These are phyloP conservation scores for Perkinsus olseni DNA, from an alignment of 169 alveolate genomes.

Conservation along the genomic window DNA sequence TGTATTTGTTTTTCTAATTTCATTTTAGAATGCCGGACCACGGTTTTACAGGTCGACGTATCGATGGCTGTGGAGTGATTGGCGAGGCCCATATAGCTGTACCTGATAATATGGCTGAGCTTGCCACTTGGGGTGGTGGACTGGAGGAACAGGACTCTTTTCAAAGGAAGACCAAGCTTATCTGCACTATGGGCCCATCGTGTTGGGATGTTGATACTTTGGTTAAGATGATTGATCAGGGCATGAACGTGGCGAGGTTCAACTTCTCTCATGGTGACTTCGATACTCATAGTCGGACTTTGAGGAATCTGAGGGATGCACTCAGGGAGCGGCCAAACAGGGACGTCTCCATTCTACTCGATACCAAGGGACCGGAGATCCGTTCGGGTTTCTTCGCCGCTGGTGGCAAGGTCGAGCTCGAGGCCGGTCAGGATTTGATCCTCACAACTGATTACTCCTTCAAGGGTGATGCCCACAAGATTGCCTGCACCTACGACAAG, in stretches of 20 bases:
- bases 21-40: too few species aligned
- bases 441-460: conserved; percentile 85
- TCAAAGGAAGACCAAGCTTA: conserved; percentile 84
- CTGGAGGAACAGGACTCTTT: conserved; percentile 41
- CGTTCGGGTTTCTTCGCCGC: conserved; percentile 90
- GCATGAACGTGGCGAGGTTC: conserved; percentile 94
- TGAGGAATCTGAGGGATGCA: conserved; percentile 77
- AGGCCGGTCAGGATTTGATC: conserved; percentile 80
- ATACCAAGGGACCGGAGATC: conserved; percentile 99
- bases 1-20: too few species aligned
- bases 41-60: too few species aligned
- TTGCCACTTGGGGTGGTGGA: too few species aligned
- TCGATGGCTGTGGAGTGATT: too few species aligned
- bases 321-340: conserved; percentile 80
- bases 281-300: conserved; percentile 77
- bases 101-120: too few species aligned
- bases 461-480: conserved; percentile 78
- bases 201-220: conserved; percentile 82
- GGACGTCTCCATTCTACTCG: conserved; percentile 85
- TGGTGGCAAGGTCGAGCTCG: conserved; percentile 58
- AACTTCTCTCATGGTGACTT: conserved; percentile 98
- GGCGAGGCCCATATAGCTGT: conserved; percentile 21
- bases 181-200: conserved; percentile 96
- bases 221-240: conserved; percentile 82
- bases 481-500: conserved; percentile 84